These are phyloP conservation scores for Aspergillus sp. DNA, from an alignment of 2,329 filamentous ascomycete species.

Conservation along the genomic window DNA sequence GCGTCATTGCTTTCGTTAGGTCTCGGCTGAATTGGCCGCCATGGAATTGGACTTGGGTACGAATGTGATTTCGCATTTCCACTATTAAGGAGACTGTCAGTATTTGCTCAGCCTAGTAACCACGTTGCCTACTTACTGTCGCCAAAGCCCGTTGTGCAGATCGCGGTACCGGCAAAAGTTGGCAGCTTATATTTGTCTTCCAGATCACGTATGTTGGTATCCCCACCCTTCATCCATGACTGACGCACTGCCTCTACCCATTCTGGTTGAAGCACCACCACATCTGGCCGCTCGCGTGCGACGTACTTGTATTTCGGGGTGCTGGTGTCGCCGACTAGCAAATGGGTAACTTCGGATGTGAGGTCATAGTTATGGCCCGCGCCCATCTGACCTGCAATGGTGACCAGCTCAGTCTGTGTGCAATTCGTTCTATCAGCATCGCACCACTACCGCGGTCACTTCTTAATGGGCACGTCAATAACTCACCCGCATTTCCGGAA, in stretches of 20 bases:
- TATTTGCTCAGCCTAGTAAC: not conserved
- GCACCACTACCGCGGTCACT: not conserved
- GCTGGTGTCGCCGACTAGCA: constrained; percentile 84
- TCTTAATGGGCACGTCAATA: not conserved
- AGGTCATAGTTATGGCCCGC: constrained; percentile 86
- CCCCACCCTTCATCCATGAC: constrained; percentile 76
- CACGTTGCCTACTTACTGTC: constrained; percentile 51
- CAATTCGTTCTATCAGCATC: not conserved
- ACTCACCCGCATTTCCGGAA: constrained; percentile 71
- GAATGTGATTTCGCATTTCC: constrained; percentile 67
- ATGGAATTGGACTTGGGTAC: constrained; percentile 64
- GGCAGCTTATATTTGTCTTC: constrained; percentile 57
- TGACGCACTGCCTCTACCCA: constrained; percentile 82
- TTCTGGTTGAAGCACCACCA: constrained; percentile 75
- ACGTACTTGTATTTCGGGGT: constrained; percentile 96
- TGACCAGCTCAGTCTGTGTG: constrained; percentile 40
- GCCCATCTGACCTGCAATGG: constrained; percentile 72
- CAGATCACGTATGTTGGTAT: constrained; percentile 69
- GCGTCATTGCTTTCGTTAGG: constrained; percentile 80
- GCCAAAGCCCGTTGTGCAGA: constrained; percentile 71
- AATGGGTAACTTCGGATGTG: constrained; percentile 92
- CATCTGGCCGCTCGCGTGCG: constrained; percentile 81
- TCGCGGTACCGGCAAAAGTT: constrained; percentile 53
- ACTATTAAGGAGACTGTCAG: constrained; percentile 40
- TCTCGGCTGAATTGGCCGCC: constrained; percentile 87